phyloP scores from a whole-genome alignment of 2,329 filamentous ascomycete genomes.

The Grosmannia serpens region DNA sequence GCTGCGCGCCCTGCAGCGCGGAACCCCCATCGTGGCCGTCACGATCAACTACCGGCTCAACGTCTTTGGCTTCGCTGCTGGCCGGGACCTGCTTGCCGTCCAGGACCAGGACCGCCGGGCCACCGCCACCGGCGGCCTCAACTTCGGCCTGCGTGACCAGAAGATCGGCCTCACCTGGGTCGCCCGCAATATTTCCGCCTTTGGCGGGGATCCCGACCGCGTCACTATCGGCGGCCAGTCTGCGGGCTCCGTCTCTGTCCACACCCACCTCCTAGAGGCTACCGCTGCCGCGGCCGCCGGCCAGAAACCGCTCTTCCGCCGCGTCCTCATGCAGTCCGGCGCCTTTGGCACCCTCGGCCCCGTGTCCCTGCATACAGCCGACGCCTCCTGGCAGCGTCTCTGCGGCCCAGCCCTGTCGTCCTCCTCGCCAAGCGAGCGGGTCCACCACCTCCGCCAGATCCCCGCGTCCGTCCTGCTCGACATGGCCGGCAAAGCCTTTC shows the following conservation, averaged over 20 bases:
- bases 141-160: slow-evolving; percentile 41
- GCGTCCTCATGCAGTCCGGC: not conserved
- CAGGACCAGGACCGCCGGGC: not conserved
- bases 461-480: not conserved
- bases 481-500: not conserved
- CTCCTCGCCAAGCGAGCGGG: not conserved
- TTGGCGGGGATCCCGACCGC: slow-evolving; percentile 35
- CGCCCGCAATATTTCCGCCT: slow-evolving; percentile 36
- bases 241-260: slow-evolving; percentile 3
- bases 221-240: slow-evolving; percentile 34
- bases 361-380: not conserved
- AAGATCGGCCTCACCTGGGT: slow-evolving; percentile 36
- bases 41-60: slow-evolving; percentile 7
- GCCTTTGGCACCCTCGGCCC: not conserved
- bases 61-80: slow-evolving; percentile 5
- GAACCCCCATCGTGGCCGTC: slow-evolving; percentile 3
- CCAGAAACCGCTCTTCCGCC: slow-evolving; percentile 1
- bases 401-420: not conserved
- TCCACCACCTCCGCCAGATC: not conserved
- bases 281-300: not conserved
- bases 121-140: slow-evolving; percentile 15
- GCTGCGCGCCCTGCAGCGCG: not conserved
- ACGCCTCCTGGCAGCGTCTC: not conserved
- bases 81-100: not conserved
- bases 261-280: slow-evolving; percentile 1